Percentiles rank a stretch among this genome's conserved stretches.
These are phyloP conservation scores for Pyrrhoderma lamaoense DNA, from an alignment of 1,284 basidiomycete species.

Conservation along the genomic window DNA sequence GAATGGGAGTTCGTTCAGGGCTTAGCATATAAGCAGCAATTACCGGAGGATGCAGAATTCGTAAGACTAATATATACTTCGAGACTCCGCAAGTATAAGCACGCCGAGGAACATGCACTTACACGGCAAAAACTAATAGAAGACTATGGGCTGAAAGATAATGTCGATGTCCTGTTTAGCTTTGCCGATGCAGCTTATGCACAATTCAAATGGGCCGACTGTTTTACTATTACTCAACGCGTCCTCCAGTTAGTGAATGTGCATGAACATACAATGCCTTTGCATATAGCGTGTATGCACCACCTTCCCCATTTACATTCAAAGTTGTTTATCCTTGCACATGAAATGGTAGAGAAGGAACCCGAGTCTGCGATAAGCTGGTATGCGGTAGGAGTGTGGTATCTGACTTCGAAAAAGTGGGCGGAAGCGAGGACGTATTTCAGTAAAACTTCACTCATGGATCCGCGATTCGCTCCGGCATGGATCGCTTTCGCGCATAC, in stretches of 20 bases:
- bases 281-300: constrained; percentile 97
- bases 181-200: constrained; percentile 89
- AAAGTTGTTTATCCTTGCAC: constrained; percentile 90
- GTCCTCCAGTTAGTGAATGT: constrained; percentile 76
- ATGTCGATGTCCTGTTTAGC: constrained; percentile 88
- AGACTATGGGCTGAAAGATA: constrained; percentile 77
- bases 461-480: constrained; percentile 90
- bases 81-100: constrained; percentile 84
- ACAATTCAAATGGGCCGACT: constrained; percentile 89
- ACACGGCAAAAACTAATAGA: constrained; percentile 69
- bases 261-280: constrained; percentile 80
- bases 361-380: constrained; percentile 90
- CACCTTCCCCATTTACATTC: constrained; percentile 88
- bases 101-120: constrained; percentile 72
- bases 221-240: constrained; percentile 79
- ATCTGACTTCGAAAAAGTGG: constrained; percentile 82
- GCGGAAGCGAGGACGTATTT: constrained; percentile 87
- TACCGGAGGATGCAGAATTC: constrained; percentile 81
- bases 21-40: constrained; percentile 79
- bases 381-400: constrained; percentile 99
- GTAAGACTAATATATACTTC: constrained; percentile 89
- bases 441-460: constrained; percentile 95
- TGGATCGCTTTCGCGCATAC: constrained; percentile 99
- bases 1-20: constrained; percentile 95
- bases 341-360: constrained; percentile 90